A percentile compares a stretch with the other conserved stretches of the same genome.
Conservation (phyloP, 768 basidiomycete species). For the Auriscalpium vulgare region DNA sequence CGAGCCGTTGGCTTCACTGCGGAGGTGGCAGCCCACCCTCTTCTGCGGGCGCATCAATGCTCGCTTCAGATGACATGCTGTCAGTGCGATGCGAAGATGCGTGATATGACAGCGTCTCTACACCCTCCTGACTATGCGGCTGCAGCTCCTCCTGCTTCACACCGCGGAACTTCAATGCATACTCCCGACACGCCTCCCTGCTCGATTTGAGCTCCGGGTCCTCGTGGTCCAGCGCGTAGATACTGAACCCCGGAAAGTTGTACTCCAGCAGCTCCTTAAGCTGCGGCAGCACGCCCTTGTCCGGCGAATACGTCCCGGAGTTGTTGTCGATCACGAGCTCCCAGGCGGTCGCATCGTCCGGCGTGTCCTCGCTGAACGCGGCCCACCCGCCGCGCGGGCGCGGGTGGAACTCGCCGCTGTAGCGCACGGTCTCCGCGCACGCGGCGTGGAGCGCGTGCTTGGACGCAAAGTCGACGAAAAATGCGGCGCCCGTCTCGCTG, state of each 20-base stretch:
- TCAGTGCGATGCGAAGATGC: conserved; percentile 6
- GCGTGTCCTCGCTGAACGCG: conserved; percentile 44
- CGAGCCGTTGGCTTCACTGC: too few species aligned
- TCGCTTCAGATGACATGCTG: neutral
- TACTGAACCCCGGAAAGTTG: conserved; percentile 61
- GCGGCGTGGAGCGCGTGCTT: conserved; percentile 84
- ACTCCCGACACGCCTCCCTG: conserved; percentile 57
- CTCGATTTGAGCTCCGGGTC: conserved; percentile 52
- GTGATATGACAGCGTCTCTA: conserved; percentile 39
- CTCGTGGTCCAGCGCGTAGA: conserved; percentile 46
- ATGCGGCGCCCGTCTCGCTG: conserved; percentile 81
- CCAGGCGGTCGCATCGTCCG: conserved; percentile 58
- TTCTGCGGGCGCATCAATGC: too few species aligned
- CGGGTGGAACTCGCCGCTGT: conserved; percentile 75
- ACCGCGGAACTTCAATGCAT: conserved; percentile 55
- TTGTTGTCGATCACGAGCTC: conserved; percentile 84
- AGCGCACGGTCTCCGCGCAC: conserved; percentile 57
- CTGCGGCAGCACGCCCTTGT: conserved; percentile 49
- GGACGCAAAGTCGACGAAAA: conserved; percentile 80
- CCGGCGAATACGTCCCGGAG: conserved; percentile 78
- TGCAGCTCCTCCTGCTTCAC: conserved; percentile 52
- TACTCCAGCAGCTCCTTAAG: conserved; percentile 57
- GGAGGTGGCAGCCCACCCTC: too few species aligned
- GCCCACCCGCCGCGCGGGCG: conserved; percentile 64
- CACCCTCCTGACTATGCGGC: conserved; percentile 50